phyloP scores from a whole-genome alignment of 371 early-diverging fungal genomes.

The Apophysomyces sp. region DNA sequence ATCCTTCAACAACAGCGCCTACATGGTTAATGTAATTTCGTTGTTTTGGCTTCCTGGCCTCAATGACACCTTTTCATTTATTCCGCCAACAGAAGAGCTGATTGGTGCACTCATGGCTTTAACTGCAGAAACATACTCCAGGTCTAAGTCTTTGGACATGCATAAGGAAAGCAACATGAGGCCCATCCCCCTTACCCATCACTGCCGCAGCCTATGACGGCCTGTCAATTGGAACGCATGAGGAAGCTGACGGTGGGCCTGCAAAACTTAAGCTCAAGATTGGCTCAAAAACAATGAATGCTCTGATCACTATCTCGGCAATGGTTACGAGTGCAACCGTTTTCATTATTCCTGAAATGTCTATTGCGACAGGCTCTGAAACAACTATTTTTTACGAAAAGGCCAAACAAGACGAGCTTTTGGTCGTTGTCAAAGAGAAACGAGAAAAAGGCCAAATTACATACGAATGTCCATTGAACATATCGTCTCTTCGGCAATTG shows the following conservation, averaged over 20 bases:
- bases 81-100: not conserved
- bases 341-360: no score
- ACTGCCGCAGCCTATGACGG: not conserved
- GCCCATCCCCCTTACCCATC: not conserved
- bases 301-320: not conserved
- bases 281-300: constrained; percentile 2
- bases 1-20: not conserved
- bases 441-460: no score
- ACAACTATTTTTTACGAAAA: no score
- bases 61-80: not conserved
- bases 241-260: constrained; percentile 4
- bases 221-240: not conserved
- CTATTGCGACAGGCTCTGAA: no score
- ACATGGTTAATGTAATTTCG: not conserved
- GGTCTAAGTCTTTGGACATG: constrained; percentile 3
- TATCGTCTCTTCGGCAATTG: not conserved
- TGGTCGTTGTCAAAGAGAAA: no score
- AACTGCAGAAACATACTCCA: constrained; percentile 1
- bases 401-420: no score
- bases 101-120: not conserved
- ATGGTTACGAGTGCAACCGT: no score
- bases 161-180: not conserved
- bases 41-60: not conserved
- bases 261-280: constrained; percentile 6
- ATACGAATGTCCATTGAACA: no score